Conservation (phyloP, 495 filamentous ascomycete genomes). For the Aspergillus affinis region DNA sequence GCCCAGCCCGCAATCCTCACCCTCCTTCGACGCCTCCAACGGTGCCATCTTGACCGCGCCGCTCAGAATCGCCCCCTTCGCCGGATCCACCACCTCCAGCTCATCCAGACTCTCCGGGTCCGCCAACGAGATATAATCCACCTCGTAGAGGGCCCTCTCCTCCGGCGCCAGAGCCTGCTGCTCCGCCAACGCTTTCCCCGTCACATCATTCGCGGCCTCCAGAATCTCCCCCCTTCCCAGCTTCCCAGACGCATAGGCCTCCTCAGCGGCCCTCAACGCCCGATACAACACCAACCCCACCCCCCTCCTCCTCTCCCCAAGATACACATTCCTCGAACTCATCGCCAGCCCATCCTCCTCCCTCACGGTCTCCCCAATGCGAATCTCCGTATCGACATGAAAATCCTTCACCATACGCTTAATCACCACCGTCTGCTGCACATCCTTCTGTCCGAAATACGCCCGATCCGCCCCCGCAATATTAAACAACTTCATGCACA, state of each 20-base stretch:
- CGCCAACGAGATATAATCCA: slow-evolving; percentile 88
- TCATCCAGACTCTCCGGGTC: slow-evolving; percentile 81
- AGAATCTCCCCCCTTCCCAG: slow-evolving; percentile 62
- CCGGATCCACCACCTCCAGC: slow-evolving; percentile 62
- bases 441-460: slow-evolving; percentile 98
- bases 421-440: slow-evolving; percentile 93
- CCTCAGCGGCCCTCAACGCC: slow-evolving; percentile 69
- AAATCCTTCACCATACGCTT: slow-evolving; percentile 85
- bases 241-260: slow-evolving; percentile 58
- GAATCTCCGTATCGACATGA: slow-evolving; percentile 72
- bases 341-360: slow-evolving; percentile 85
- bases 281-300: slow-evolving; percentile 70
- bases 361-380: slow-evolving; percentile 71
- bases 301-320: slow-evolving; percentile 69
- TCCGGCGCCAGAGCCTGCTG: slow-evolving; percentile 62
- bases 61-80: slow-evolving; percentile 77
- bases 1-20: slow-evolving; percentile 69
- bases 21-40: slow-evolving; percentile 62
- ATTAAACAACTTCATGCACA: slow-evolving; percentile 97
- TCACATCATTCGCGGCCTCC: slow-evolving; percentile 58
- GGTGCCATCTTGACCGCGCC: slow-evolving; percentile 88
- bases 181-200: slow-evolving; percentile 49
- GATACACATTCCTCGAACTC: slow-evolving; percentile 92
- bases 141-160: slow-evolving; percentile 69
- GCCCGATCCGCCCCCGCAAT: slow-evolving; percentile 82